Percentiles rank a stretch among this genome's conserved stretches.
These are phyloP conservation scores for Polytrichum commune DNA, from an alignment of 225 moss, liverwort and hornwort species.

Conservation along the genomic window DNA sequence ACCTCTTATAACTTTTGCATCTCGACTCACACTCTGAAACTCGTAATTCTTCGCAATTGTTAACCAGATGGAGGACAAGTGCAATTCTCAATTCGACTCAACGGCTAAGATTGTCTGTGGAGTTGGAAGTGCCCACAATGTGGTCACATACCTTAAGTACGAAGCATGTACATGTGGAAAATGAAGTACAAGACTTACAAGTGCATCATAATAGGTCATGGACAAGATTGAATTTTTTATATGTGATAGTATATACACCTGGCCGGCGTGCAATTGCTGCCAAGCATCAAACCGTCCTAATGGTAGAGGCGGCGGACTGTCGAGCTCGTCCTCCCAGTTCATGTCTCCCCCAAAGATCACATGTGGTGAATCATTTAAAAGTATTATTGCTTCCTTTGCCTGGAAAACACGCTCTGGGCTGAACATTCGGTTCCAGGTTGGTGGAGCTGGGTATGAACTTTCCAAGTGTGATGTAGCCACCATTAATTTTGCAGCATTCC, in stretches of 20 bases:
- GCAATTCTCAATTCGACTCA: too few species aligned
- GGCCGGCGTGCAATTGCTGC: conserved; percentile 53
- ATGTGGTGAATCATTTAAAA: conserved; percentile 71
- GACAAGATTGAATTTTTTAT: too few species aligned
- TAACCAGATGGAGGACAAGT: too few species aligned
- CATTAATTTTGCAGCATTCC: conserved; percentile 59
- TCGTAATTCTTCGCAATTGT: too few species aligned
- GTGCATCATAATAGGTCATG: too few species aligned
- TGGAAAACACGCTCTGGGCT: conserved; percentile 82
- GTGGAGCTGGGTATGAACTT: conserved; percentile 95
- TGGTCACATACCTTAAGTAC: too few species aligned
- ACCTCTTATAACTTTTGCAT: too few species aligned
- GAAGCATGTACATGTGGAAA: too few species aligned
- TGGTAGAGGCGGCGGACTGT: conserved; percentile 83
- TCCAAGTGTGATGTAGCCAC: conserved; percentile 93
- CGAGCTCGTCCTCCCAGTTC: conserved; percentile 95
- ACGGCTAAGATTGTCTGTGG: too few species aligned
- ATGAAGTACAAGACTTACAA: too few species aligned
- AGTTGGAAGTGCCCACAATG: too few species aligned
- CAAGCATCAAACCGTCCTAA: conserved; percentile 89
- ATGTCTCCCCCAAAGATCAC: conserved; percentile 91
- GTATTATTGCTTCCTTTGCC: conserved; percentile 67
- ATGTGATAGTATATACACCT: conserved; percentile 26
- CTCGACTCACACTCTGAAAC: too few species aligned
- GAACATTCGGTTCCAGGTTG: conserved; percentile 97